These are phyloP conservation scores for Euphorbia schlechtendalii DNA, from an alignment of 441 rosid genomes.

Conservation along the genomic window DNA sequence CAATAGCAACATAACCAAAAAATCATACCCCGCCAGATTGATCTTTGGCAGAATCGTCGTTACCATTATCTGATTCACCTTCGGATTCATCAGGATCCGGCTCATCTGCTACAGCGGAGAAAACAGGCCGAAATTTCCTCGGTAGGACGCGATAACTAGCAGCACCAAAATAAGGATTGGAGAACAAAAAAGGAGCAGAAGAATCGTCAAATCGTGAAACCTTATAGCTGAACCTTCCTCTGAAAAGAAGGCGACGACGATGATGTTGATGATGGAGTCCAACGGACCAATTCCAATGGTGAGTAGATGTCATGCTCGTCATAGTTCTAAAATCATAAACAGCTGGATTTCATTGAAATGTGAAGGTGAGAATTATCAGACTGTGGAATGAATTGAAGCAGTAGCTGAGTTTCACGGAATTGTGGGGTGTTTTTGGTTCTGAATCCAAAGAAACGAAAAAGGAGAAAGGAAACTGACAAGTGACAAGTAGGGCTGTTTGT, in stretches of 20 bases:
- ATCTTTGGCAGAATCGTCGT: conserved; percentile 30
- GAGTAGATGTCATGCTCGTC: conserved; percentile 54
- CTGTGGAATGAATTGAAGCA: not conserved
- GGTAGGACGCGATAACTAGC: conserved; percentile 16
- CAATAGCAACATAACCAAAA: not conserved
- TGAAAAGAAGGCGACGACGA: conserved; percentile 26
- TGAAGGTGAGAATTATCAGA: not conserved
- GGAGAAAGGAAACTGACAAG: not conserved
- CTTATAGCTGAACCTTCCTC: conserved; percentile 33
- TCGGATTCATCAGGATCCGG: conserved; percentile 37
- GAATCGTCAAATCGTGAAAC: conserved; percentile 30
- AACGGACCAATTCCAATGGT: conserved; percentile 40
- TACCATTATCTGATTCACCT: conserved; percentile 31
- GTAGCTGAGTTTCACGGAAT: too few relatives aligned
- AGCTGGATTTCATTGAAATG: not conserved
- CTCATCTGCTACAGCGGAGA: conserved; percentile 45
- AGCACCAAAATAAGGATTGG: conserved; percentile 25
- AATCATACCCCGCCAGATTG: conserved; percentile 37
- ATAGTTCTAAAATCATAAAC: conserved; percentile 28
- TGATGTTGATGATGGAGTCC: conserved; percentile 36
- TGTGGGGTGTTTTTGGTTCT: too few relatives aligned
- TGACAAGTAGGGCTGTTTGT: not conserved
- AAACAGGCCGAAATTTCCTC: conserved; percentile 31
- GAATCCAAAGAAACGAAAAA: not conserved
- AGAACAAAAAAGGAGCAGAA: conserved; percentile 25